A percentile compares a stretch with the other conserved stretches of the same genome.
Conservation (phyloP, 1,284 basidiomycete species). For the Leccinum brunneo-olivaceum region DNA sequence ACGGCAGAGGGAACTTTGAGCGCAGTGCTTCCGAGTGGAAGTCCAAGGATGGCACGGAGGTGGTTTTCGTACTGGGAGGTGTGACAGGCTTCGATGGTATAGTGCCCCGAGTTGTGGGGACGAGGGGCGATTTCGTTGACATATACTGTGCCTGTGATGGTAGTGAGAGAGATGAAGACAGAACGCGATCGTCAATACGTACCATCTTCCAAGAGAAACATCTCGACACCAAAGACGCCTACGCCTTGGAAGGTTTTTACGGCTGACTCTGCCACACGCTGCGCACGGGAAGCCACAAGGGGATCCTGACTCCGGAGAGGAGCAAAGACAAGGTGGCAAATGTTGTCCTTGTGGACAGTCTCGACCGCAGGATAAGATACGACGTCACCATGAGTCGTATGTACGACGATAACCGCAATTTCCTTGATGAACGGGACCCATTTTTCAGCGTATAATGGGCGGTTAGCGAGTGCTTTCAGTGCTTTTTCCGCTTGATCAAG, state of each 20-base stretch:
- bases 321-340: slow-evolving; percentile 90
- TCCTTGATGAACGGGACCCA: slow-evolving; percentile 90
- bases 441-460: slow-evolving; percentile 86
- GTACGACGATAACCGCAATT: slow-evolving; percentile 97
- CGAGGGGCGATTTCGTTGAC: slow-evolving; percentile 99
- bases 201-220: slow-evolving; percentile 93
- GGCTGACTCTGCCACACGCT: slow-evolving; percentile 76
- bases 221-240: slow-evolving; percentile 96
- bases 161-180: neutral
- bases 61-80: slow-evolving; percentile 99
- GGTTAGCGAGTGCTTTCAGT: slow-evolving; percentile 57
- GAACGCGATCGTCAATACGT: slow-evolving; percentile 5
- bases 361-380: slow-evolving; percentile 89
- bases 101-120: slow-evolving; percentile 98
- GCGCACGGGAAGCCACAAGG: slow-evolving; percentile 57
- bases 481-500: slow-evolving; percentile 54
- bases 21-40: slow-evolving; percentile 85
- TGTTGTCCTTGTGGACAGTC: slow-evolving; percentile 91
- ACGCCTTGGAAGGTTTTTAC: slow-evolving; percentile 81
- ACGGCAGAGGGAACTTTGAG: slow-evolving; percentile 84
- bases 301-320: slow-evolving; percentile 66
- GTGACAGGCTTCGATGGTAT: slow-evolving; percentile 97
- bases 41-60: slow-evolving; percentile 87
- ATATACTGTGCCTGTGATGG: slow-evolving; percentile 59
- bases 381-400: slow-evolving; percentile 70